Conservation (phyloP, 148 eudicot genomes). For the Diospyros kaki region DNA sequence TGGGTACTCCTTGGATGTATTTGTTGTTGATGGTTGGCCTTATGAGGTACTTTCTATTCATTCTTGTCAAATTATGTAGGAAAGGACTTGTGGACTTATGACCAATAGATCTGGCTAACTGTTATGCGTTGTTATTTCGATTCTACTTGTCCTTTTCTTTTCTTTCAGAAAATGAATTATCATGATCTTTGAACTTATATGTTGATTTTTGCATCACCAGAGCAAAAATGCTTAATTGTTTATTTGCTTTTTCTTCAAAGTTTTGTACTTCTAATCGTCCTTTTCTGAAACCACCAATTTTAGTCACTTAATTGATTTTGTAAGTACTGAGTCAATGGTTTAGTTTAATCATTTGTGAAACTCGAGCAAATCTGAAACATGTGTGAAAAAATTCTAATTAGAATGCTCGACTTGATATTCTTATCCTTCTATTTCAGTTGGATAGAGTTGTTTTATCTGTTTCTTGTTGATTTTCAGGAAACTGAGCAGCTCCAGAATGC, state of each 20-base stretch:
- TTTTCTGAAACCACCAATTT: neutral
- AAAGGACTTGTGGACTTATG: neutral
- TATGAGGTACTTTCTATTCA: constrained; percentile 46
- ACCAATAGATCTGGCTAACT: neutral
- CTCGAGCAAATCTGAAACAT: neutral
- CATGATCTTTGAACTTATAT: neutral
- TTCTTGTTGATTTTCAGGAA: constrained; percentile 44
- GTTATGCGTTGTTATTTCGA: neutral
- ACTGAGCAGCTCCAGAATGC: constrained; percentile 70
- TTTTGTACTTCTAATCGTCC: neutral
- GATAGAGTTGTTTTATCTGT: neutral
- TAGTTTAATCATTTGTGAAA: neutral
- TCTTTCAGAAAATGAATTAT: neutral
- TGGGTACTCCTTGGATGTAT: constrained; percentile 76
- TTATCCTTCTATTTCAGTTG: neutral
- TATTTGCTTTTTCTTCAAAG: neutral
- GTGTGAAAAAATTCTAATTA: neutral
- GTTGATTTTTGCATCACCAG: neutral
- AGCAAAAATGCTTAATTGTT: neutral
- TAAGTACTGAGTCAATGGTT: neutral
- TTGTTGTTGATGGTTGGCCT: constrained; percentile 90
- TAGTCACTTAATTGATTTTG: neutral
- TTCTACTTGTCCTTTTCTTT: neutral
- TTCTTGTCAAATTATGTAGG: constrained; percentile 8
- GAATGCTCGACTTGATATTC: neutral